Conservation (phyloP, 768 basidiomycete genomes). For the Lyophyllum decastes region DNA sequence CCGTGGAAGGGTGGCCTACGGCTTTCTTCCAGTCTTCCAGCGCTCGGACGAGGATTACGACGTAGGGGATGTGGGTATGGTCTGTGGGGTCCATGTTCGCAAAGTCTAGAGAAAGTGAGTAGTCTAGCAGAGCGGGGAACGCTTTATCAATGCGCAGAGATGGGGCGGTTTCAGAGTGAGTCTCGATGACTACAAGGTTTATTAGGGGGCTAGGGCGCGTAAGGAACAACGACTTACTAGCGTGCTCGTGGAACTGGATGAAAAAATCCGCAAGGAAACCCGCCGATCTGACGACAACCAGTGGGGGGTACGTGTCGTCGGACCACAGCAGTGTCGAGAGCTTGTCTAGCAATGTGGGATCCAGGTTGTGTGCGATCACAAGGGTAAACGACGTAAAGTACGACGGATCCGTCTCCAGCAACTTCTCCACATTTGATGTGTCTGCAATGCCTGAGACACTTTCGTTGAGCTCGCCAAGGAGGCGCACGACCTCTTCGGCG, state of each 20-base stretch:
- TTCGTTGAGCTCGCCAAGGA: conserved; percentile 86
- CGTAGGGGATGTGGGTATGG: conserved; percentile 89
- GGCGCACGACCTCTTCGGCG: conserved; percentile 75
- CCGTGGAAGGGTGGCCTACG: conserved; percentile 42
- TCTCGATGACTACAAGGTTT: conserved; percentile 74
- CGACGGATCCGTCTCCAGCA: conserved; percentile 55
- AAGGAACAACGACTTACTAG: conserved; percentile 50
- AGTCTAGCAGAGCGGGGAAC: conserved; percentile 78
- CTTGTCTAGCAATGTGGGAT: conserved; percentile 50
- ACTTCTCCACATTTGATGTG: conserved; percentile 50
- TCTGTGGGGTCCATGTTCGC: conserved; percentile 83
- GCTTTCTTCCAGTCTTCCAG: conserved; percentile 81
- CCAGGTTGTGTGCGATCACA: conserved; percentile 84
- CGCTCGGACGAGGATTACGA: conserved; percentile 82
- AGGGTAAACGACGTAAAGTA: conserved; percentile 71
- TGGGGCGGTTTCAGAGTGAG: conserved; percentile 74
- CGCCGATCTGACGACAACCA: conserved; percentile 80
- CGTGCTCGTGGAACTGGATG: conserved; percentile 88
- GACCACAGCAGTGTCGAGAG: conserved; percentile 73
- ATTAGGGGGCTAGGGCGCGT: not conserved
- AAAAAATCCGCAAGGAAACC: conserved; percentile 91
- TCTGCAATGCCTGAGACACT: conserved; percentile 74
- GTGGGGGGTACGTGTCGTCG: conserved; percentile 55
- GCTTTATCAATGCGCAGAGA: conserved; percentile 87
- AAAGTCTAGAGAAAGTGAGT: conserved; percentile 72